Evolutionary conservation across 495 filamentous ascomycete genomes (phyloP).

Genomic region (Annulohypoxylon moriforme): DNA sequence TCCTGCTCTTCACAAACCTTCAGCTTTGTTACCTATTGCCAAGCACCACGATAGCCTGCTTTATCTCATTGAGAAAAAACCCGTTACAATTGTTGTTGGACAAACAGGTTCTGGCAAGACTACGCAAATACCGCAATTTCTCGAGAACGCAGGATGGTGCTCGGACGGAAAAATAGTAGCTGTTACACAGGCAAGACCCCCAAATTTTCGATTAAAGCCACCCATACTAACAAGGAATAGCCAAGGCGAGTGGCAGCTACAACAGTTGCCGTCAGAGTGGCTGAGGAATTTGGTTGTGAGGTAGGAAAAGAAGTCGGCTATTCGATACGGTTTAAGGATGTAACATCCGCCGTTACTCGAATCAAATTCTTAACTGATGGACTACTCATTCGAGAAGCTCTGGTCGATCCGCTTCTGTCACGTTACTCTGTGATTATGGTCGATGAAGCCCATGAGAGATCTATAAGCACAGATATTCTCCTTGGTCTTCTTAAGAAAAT

Average conservation of each 20-base stretch:
- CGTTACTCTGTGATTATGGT: constrained; percentile 98
- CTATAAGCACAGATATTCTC: constrained; percentile 92
- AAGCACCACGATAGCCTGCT: constrained; percentile 77
- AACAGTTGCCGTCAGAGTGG: constrained; percentile 89
- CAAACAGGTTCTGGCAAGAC: constrained; percentile 94
- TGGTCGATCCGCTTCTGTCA: constrained; percentile 91
- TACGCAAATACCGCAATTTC: constrained; percentile 88
- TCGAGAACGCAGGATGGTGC: constrained; percentile 91
- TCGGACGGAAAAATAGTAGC: constrained; percentile 81
- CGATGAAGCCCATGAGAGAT: constrained; percentile 97
- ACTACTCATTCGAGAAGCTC: constrained; percentile 89
- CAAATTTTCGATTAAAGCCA: not conserved
- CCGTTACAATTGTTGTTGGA: constrained; percentile 86
- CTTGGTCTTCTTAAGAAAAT: constrained; percentile 97
- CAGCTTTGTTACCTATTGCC: constrained; percentile 80
- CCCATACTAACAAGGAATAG: constrained; percentile 57
- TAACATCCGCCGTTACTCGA: constrained; percentile 84
- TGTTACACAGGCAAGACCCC: constrained; percentile 82
- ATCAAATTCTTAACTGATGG: constrained; percentile 99
- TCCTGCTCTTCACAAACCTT: constrained; percentile 80
- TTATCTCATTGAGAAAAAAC: constrained; percentile 79
- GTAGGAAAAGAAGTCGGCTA: constrained; percentile 96
- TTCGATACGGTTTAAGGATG: constrained; percentile 95
- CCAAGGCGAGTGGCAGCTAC: constrained; percentile 93
- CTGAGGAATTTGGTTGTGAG: constrained; percentile 91